Percentiles rank a stretch among this genome's conserved stretches.
phyloP scores from a whole-genome alignment of 768 basidiomycete genomes.

The Mycena leptocephala region DNA sequence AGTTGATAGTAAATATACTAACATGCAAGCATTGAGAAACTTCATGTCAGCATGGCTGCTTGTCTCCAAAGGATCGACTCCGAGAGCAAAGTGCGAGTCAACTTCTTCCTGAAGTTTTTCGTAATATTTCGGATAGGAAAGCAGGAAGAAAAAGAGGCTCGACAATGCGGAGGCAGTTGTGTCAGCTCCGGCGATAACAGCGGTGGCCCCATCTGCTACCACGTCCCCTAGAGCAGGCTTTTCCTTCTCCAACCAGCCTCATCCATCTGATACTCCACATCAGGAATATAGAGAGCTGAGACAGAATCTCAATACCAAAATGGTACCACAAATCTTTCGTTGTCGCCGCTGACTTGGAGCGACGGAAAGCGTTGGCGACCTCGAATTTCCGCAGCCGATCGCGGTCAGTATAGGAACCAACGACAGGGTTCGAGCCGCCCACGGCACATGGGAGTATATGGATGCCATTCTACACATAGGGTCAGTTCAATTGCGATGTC shows the following conservation, averaged over 20 bases:
- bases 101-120: constrained; percentile 51
- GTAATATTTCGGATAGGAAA: constrained; percentile 48
- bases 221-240: constrained; percentile 52
- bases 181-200: constrained; percentile 60
- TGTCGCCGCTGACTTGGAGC: constrained; percentile 38
- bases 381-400: constrained; percentile 11
- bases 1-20: constrained; percentile 23
- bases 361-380: not conserved
- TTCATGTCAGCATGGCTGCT: constrained; percentile 45
- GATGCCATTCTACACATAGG: not conserved
- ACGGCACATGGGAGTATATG: constrained; percentile 40
- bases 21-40: constrained; percentile 55
- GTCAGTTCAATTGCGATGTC: not conserved
- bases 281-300: not conserved
- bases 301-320: constrained; percentile 42
- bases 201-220: constrained; percentile 53
- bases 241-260: constrained; percentile 53
- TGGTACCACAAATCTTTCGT: constrained; percentile 64
- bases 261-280: constrained; percentile 47
- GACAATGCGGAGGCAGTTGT: constrained; percentile 56
- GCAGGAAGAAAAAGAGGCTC: constrained; percentile 53
- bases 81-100: constrained; percentile 41
- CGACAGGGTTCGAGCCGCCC: constrained; percentile 4
- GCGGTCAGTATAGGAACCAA: not conserved
- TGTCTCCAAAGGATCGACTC: constrained; percentile 41